Conservation (phyloP, 2,329 filamentous ascomycete genomes). For the Tolypocladium tundrense region DNA sequence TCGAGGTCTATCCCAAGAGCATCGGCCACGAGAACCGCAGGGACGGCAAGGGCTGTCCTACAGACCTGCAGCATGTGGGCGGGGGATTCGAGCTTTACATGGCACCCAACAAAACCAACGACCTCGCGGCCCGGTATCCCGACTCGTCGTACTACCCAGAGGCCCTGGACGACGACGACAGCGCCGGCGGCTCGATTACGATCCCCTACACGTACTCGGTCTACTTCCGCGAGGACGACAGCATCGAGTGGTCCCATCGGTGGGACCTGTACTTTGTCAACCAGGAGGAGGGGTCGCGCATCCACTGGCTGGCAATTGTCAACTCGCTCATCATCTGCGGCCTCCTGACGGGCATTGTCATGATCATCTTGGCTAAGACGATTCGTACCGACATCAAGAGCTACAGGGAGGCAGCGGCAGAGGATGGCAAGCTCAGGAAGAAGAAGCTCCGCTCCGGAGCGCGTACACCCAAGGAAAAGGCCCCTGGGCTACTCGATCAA, state of each 20-base stretch:
- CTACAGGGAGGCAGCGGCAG: constrained; percentile 53
- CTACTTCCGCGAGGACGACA: constrained; percentile 76
- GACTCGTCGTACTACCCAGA: constrained; percentile 47
- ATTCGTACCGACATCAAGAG: constrained; percentile 69
- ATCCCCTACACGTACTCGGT: constrained; percentile 86
- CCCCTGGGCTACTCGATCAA: constrained; percentile 50
- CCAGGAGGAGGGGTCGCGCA: constrained; percentile 69
- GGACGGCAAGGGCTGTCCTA: constrained; percentile 55
- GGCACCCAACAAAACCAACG: constrained; percentile 48
- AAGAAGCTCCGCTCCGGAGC: constrained; percentile 30
- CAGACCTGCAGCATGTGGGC: constrained; percentile 51
- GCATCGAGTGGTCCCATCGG: constrained; percentile 70
- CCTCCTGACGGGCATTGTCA: constrained; percentile 65
- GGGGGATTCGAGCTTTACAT: constrained; percentile 61
- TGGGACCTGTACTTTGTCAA: constrained; percentile 90
- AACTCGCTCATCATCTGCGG: constrained; percentile 80
- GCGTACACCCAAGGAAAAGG: constrained; percentile 33
- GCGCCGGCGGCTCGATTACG: constrained; percentile 55
- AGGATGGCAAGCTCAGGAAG: constrained; percentile 56
- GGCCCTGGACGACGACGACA: constrained; percentile 33
- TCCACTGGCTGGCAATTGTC: constrained; percentile 82
- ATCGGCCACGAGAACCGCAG: constrained; percentile 52
- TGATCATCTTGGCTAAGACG: constrained; percentile 72
- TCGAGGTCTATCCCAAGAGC: constrained; percentile 85
- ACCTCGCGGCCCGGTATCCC: constrained; percentile 34